Conservation (phyloP, 2,329 filamentous ascomycete genomes). For the Alternaria brassicae region DNA sequence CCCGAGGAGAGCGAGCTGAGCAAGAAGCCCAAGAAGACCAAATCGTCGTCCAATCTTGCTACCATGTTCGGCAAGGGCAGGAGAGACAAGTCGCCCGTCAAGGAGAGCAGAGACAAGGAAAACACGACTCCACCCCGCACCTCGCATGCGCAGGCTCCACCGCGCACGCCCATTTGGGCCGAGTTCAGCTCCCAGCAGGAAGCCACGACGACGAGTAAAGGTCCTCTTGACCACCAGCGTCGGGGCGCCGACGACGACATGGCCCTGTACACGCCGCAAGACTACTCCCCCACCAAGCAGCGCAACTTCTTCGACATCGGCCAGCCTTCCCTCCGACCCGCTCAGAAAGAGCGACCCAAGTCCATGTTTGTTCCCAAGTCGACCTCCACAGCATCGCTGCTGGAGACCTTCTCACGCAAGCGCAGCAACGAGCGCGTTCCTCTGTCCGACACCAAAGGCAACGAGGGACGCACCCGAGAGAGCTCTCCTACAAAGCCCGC, state of each 20-base stretch:
- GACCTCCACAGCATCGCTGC: conserved; percentile 51
- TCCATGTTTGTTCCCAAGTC: conserved; percentile 57
- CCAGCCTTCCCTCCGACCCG: conserved; percentile 50
- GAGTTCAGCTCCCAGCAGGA: conserved; percentile 66
- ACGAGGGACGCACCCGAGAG: conserved; percentile 38
- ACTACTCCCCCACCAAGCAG: conserved; percentile 68
- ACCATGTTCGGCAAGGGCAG: conserved; percentile 77
- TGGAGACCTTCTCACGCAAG: conserved; percentile 51
- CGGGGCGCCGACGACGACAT: conserved; percentile 62
- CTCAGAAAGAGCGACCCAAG: conserved; percentile 57
- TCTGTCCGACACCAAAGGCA: conserved; percentile 45
- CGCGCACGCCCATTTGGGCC: conserved; percentile 77
- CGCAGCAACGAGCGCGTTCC: conserved; percentile 44
- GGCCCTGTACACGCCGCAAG: conserved; percentile 64
- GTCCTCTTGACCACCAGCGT: conserved; percentile 55
- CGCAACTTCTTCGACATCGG: conserved; percentile 65
- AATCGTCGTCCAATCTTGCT: conserved; percentile 83
- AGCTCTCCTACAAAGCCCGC: conserved; percentile 28
- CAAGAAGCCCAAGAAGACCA: conserved; percentile 70
- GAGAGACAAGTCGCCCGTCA: conserved; percentile 60
- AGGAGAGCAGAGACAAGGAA: conserved; percentile 74
- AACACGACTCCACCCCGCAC: conserved; percentile 71
- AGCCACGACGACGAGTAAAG: conserved; percentile 48
- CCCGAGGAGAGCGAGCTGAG: conserved; percentile 37
- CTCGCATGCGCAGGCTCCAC: conserved; percentile 49